phyloP scores from a whole-genome alignment of 805 yeast species.

The Kazachstania kunashirensis region DNA sequence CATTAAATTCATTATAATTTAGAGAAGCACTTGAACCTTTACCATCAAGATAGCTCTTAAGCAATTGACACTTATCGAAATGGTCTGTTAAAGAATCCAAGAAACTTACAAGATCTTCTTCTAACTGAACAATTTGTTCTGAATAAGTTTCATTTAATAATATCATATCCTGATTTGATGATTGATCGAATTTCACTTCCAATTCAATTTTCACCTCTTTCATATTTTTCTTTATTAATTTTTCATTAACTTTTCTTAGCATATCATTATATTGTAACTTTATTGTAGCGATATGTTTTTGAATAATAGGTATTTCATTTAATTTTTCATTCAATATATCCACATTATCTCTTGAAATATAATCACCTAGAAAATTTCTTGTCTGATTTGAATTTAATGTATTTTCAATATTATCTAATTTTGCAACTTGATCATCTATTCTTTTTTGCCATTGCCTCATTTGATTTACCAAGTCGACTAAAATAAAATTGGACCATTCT shows the following conservation, averaged over 20 bases:
- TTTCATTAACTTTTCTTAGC: constrained; percentile 21
- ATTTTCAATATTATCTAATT: constrained; percentile 31
- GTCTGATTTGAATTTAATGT: constrained; percentile 25
- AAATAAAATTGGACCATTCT: constrained; percentile 17
- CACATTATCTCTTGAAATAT: constrained; percentile 35
- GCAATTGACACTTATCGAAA: constrained; percentile 60
- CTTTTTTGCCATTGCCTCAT: constrained; percentile 26
- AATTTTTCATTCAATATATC: constrained; percentile 23
- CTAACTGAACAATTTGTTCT: constrained; percentile 23
- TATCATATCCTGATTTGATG: constrained; percentile 15
- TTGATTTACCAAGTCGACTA: constrained; percentile 15
- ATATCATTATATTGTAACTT: constrained; percentile 24
- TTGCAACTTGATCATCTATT: constrained; percentile 27
- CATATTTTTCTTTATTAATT: constrained; percentile 20
- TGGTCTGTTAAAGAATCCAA: constrained; percentile 69
- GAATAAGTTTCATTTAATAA: constrained; percentile 20
- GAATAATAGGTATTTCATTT: constrained; percentile 27
- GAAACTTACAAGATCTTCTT: constrained; percentile 59
- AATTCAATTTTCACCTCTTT: constrained; percentile 11
- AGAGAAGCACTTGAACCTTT: constrained; percentile 9
- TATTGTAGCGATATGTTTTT: constrained; percentile 25
- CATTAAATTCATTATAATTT: constrained; percentile 25
- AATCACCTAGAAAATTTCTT: constrained; percentile 32
- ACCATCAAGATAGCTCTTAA: constrained; percentile 22
- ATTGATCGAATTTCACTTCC: constrained; percentile 17